Evolutionary conservation across 1,284 basidiomycete genomes (phyloP), one percentile per base, ranked within the genome.

Genomic region (Vanrija sp.): DNA sequence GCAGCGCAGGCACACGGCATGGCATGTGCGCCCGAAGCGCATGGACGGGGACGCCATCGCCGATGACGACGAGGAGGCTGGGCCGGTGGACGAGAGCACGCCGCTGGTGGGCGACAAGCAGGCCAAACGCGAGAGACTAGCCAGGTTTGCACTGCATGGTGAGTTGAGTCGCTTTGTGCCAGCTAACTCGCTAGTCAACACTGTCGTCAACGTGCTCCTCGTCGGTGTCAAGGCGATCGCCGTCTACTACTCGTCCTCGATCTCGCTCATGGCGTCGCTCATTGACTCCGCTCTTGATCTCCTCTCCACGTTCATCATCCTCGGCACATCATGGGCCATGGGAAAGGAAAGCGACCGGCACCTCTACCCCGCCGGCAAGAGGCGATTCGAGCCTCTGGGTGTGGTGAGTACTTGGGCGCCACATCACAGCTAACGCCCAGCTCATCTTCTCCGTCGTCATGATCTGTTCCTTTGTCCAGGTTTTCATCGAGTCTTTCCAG

Each of bases 391-490:
- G 62, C 78, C 78, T 6, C 67, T 80, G 12, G 79, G 79, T 16
- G 72, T 77, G 49, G 70, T 75, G 28, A 39, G 70, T 66, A 5
- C 0, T 25, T 12, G 53, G 61, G 39, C 61, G 65, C 0, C 52
- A 65, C 43, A 65, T 5, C 19, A 26, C 6, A 23, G 21, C 44
- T 58, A 9, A 53, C 40, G 3, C 6, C 5, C 52, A 74, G 73
- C 69, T 78, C 54, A 69, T 82, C 57, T 83, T 83, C 63, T 77
- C 78, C n/a, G 81, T 83, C n/a, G 76, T 79, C 38, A 83, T 83
- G 81, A 81, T 82, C 47, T 75, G 80, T 0, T 80, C 76, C 3
- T 80, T 79, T 54, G 66, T 73, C 3, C 77, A 79, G 62, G 78
- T 79, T 25, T 79, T 78, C 57, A 78, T 80, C 63, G 77, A 79